phyloP scores from a whole-genome alignment of 306 rosid genomes.

The Casuarina equisetifolia region DNA sequence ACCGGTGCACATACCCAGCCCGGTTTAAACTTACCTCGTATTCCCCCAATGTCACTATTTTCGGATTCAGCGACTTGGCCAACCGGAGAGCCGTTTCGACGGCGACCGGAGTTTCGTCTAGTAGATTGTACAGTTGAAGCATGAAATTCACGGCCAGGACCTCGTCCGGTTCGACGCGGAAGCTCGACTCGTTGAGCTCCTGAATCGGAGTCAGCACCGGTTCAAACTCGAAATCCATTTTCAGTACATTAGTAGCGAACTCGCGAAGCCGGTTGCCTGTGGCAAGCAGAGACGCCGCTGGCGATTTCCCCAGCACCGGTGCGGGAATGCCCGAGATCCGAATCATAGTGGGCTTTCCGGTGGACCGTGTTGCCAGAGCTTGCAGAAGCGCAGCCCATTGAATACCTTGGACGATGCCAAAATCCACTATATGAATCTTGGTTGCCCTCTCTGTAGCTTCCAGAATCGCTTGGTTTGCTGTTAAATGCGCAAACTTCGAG shows the following conservation, averaged over 20 bases:
- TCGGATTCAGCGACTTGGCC: constrained; percentile 77
- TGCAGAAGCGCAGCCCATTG: constrained; percentile 95
- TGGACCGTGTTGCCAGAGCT: constrained; percentile 82
- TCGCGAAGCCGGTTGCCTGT: constrained; percentile 77
- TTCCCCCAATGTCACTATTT: constrained; percentile 79
- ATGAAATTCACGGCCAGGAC: constrained; percentile 82
- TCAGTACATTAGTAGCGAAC: constrained; percentile 74
- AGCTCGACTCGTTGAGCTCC: constrained; percentile 55
- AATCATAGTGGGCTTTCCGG: constrained; percentile 68
- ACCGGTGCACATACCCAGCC: constrained; percentile 54
- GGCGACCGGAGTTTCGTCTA: constrained; percentile 57
- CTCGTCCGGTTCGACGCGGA: constrained; percentile 57
- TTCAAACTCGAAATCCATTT: constrained; percentile 64
- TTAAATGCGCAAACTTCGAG: constrained; percentile 88
- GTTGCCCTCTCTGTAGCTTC: constrained; percentile 70
- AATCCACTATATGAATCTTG: constrained; percentile 82
- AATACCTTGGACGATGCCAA: constrained; percentile 89
- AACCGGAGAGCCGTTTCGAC: constrained; percentile 57
- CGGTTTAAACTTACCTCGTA: constrained; percentile 72
- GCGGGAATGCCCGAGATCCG: constrained; percentile 92
- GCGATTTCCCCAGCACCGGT: constrained; percentile 58
- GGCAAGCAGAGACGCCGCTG: constrained; percentile 60
- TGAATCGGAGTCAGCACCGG: constrained; percentile 71
- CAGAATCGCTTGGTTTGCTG: constrained; percentile 90
- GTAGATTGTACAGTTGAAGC: constrained; percentile 80